phyloP scores from a whole-genome alignment of 805 yeast genomes.

The Lachancea sp. region DNA sequence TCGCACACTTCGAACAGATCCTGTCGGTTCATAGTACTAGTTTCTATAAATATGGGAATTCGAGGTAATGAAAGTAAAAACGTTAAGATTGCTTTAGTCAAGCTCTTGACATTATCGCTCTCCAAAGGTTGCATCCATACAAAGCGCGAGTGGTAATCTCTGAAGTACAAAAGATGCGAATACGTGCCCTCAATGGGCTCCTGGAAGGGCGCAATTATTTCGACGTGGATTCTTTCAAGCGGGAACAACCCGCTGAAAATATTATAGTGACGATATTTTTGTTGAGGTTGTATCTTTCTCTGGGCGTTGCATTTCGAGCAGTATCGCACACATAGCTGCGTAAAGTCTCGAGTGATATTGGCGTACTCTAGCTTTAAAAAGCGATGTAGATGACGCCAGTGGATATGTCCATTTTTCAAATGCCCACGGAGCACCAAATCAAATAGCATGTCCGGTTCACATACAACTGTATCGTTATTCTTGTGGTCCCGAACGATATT shows the following conservation, averaged over 20 bases:
- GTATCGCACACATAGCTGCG: slow-evolving; percentile 17
- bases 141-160: slow-evolving; percentile 28
- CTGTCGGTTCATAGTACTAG: slow-evolving; percentile 26
- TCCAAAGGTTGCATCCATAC: slow-evolving; percentile 30
- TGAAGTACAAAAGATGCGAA: slow-evolving; percentile 24
- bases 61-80: slow-evolving; percentile 20
- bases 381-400: slow-evolving; percentile 14
- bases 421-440: slow-evolving; percentile 29
- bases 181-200: slow-evolving; percentile 22
- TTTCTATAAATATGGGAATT: slow-evolving; percentile 28
- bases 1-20: slow-evolving; percentile 28
- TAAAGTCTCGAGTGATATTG: slow-evolving; percentile 23
- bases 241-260: slow-evolving; percentile 21
- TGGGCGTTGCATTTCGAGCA: slow-evolving; percentile 29
- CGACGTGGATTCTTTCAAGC: slow-evolving; percentile 28
- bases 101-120: slow-evolving; percentile 19
- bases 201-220: slow-evolving; percentile 25
- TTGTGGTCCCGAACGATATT: slow-evolving; percentile 22
- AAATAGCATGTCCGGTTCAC: slow-evolving; percentile 27
- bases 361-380: slow-evolving; percentile 19
- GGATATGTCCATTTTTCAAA: slow-evolving; percentile 27
- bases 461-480: slow-evolving; percentile 20
- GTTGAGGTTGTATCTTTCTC: slow-evolving; percentile 10
- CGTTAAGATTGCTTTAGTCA: slow-evolving; percentile 15
- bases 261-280: slow-evolving; percentile 16